Percentiles rank a stretch among this genome's conserved stretches.
phyloP scores from a whole-genome alignment of 192 early-diverging fungal species.

The Backusella tarrabulga region DNA sequence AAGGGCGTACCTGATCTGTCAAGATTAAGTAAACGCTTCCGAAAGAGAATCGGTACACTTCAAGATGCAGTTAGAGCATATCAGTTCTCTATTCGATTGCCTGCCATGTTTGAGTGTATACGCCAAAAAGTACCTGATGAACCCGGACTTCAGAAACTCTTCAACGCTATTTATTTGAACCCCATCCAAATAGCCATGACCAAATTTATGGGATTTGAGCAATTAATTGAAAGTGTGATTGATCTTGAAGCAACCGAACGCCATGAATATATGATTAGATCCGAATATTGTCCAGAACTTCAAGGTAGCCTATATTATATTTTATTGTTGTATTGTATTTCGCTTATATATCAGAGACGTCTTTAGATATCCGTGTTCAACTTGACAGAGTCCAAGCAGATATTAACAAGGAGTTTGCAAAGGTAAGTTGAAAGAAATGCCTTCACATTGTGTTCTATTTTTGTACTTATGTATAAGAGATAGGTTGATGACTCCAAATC shows the following conservation, averaged over 20 bases:
- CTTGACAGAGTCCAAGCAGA: slow-evolving; percentile 54
- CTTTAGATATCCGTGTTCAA: slow-evolving; percentile 38
- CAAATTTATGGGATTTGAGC: slow-evolving; percentile 66
- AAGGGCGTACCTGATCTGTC: slow-evolving; percentile 87
- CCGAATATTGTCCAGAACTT: slow-evolving; percentile 77
- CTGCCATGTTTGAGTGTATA: slow-evolving; percentile 60
- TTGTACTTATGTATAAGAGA: background rate
- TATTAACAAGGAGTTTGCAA: slow-evolving; percentile 61
- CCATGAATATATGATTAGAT: slow-evolving; percentile 87
- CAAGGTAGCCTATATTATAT: slow-evolving; percentile 47
- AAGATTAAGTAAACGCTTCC: slow-evolving; percentile 83
- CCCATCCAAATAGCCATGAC: slow-evolving; percentile 48
- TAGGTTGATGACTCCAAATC: slow-evolving; percentile 75
- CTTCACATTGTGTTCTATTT: background rate
- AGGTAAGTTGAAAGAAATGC: slow-evolving; percentile 34
- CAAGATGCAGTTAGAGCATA: slow-evolving; percentile 91
- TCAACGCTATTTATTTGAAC: slow-evolving; percentile 54
- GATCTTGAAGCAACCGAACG: slow-evolving; percentile 81
- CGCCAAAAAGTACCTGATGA: slow-evolving; percentile 31
- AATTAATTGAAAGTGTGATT: slow-evolving; percentile 88
- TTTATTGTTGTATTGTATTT: no score
- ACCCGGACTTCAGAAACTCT: slow-evolving; percentile 36
- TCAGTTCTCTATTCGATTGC: slow-evolving; percentile 76
- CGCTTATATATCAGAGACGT: background rate
- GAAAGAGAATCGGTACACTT: slow-evolving; percentile 70